Conservation (phyloP, 1,284 basidiomycete genomes). For the Cryptococcus sp. region DNA sequence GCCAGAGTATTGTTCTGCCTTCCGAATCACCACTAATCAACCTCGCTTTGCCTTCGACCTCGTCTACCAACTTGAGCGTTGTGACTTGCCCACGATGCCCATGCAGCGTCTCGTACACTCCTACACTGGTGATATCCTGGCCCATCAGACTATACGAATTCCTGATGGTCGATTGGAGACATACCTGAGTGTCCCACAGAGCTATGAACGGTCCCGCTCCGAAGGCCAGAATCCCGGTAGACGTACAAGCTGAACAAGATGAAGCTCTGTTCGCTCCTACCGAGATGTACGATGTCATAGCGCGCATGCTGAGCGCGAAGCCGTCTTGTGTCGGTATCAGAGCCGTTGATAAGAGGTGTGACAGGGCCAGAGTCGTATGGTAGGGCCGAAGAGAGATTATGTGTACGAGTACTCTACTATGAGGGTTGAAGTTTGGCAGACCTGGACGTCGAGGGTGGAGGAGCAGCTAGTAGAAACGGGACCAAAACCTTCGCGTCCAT, state of each 20-base stretch:
- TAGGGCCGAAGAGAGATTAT: too few relatives aligned
- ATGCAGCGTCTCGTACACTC: conserved; percentile 63
- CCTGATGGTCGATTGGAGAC: conserved; percentile 20
- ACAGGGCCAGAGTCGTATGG: too few relatives aligned
- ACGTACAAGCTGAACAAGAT: conserved; percentile 56
- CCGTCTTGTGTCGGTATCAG: too few relatives aligned
- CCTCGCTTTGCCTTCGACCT: conserved; percentile 9
- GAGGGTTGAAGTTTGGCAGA: too few relatives aligned
- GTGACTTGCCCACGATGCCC: conserved; percentile 73
- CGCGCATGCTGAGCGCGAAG: too few relatives aligned
- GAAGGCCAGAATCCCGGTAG: conserved; percentile 62
- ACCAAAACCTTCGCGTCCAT: too few relatives aligned
- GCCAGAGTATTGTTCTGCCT: conserved; percentile 52
- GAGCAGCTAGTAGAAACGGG: too few relatives aligned
- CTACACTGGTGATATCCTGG: conserved; percentile 28
- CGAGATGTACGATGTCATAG: too few relatives aligned
- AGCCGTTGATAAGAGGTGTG: too few relatives aligned
- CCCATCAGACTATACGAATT: background rate
- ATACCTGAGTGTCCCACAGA: conserved; percentile 65
- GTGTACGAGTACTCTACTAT: too few relatives aligned
- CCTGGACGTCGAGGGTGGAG: too few relatives aligned
- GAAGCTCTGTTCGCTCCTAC: conserved; percentile 71
- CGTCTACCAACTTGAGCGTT: conserved; percentile 58
- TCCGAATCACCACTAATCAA: conserved; percentile 68
- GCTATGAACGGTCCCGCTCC: conserved; percentile 70